Percentiles rank a stretch among this genome's conserved stretches.
These are phyloP conservation scores for Dillenia suffruticosa DNA, from an alignment of 164 flowering plant genomes.

Conservation along the genomic window DNA sequence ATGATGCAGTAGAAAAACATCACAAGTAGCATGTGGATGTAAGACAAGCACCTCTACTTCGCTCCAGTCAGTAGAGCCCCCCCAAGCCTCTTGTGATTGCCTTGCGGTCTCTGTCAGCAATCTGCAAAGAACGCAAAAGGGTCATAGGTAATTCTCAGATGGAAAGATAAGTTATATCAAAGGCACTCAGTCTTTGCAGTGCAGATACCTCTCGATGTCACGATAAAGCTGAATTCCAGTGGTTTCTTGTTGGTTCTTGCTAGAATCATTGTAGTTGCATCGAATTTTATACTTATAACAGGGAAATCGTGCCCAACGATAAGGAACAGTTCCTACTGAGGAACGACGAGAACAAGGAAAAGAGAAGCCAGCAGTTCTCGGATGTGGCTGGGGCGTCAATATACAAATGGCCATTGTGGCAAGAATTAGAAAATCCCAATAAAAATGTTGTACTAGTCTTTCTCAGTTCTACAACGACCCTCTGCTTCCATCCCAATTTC, in stretches of 20 bases:
- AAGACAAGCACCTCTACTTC: constrained; percentile 57
- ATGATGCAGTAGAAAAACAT: not conserved
- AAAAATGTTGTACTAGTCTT: too few species aligned
- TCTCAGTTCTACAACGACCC: too few species aligned
- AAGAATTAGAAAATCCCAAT: too few species aligned
- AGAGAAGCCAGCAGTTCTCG: too few species aligned
- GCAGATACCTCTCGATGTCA: constrained; percentile 44
- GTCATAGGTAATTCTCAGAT: not conserved
- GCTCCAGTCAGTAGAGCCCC: constrained; percentile 58
- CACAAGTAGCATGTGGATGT: not conserved
- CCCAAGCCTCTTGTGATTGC: constrained; percentile 60
- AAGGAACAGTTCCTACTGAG: too few species aligned
- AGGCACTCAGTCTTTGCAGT: too few species aligned
- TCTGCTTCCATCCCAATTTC: too few species aligned
- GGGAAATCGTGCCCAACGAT: too few species aligned
- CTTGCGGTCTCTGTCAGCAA: constrained; percentile 66
- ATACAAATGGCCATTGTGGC: too few species aligned
- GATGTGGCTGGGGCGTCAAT: too few species aligned
- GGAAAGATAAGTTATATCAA: too few species aligned
- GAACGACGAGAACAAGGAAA: too few species aligned
- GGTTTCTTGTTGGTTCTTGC: constrained; percentile 11
- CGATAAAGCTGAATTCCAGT: constrained; percentile 39
- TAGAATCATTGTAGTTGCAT: constrained; percentile 19
- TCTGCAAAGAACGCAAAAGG: constrained; percentile 29
- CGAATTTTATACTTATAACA: constrained; percentile 7